Base-by-base conservation (phyloP, 2,329 filamentous ascomycete species). In the Xylaria sp. region DNA sequence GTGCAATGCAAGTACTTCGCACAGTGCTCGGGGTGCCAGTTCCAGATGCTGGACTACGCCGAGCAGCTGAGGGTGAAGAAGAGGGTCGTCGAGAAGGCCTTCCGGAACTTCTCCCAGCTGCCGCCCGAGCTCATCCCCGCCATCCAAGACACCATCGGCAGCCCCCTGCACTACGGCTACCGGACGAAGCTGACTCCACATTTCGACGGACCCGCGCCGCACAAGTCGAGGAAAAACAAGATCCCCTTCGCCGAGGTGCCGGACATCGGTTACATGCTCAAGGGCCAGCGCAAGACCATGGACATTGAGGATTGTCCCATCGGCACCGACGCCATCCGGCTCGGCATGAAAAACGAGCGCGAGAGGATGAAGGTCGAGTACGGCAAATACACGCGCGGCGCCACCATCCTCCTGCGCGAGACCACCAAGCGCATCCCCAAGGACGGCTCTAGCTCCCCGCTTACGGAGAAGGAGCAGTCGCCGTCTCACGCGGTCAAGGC, bases 271-370 rank as follows among this genome's bases (percentile, higher is more conserved):
- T 99, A 96, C 75, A 94, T 91, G 81, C 80, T 82, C 59, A 97
- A 97, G 73, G 90, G 90, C n/a, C 84, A 83, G 44, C 81, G 87
- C 52, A 80, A 80, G 57, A 92, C 92, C 2, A 78, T 99, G 59
- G 94, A 99, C 69, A 97, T 99, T 60, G 94, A 99, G 71, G 92
- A 97, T 70, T 99, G 94, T 64, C 94, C 94, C 5, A 95, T 99
- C 57, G 94, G 90, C 46, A 99, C 94, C 1, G 86, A 90, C 24
- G 89, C 90, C 37, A 88, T 99, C 16, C 83, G 91, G 21, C 79
- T 83, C 61, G 94, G 93, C 21, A 86, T 97, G 77, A 85, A 81
- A 63, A 80, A 82, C 7, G 93, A 97, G 76, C 80, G 93, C n/a
- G 80, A 82, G 66, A 84, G 89, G 52, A 90, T 97, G 62, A 80